A percentile compares a stretch with the other conserved stretches of the same genome.
Evolutionary conservation across 2,329 filamentous ascomycete species (phyloP).

Genomic region (Ophiostoma triangulosporum): DNA sequence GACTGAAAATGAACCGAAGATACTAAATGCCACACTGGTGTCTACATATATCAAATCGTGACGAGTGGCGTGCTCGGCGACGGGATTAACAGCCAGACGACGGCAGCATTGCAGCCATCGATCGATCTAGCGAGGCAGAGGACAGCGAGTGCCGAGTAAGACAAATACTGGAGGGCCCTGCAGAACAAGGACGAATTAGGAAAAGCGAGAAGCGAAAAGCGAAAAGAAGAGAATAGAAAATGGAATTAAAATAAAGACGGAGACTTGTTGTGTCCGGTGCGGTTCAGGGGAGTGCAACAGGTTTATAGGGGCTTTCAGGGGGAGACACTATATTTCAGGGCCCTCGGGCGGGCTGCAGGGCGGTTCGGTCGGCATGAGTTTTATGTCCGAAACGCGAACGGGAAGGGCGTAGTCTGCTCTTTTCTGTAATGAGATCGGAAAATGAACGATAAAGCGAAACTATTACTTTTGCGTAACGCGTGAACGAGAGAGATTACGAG

Average conservation of each 20-base stretch:
- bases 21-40: no score
- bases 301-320: not conserved
- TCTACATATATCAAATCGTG: no score
- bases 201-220: not conserved
- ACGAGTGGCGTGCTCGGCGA: not conserved
- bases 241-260: not conserved
- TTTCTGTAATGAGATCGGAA: not conserved
- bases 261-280: not conserved
- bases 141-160: not conserved
- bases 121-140: not conserved
- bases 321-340: not conserved
- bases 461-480: not conserved
- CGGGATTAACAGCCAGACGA: not conserved
- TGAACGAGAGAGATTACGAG: not conserved
- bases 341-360: not conserved
- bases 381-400: slow-evolving; percentile 10
- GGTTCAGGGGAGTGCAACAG: not conserved
- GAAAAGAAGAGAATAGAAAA: not conserved
- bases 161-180: not conserved
- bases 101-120: no score
- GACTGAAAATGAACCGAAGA: no score
- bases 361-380: slow-evolving; percentile 8
- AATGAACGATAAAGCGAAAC: no score
- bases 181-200: not conserved
- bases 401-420: not conserved